These are phyloP conservation scores for Sporothrix mexicana DNA, from an alignment of 2,329 filamentous ascomycete species.

Conservation along the genomic window DNA sequence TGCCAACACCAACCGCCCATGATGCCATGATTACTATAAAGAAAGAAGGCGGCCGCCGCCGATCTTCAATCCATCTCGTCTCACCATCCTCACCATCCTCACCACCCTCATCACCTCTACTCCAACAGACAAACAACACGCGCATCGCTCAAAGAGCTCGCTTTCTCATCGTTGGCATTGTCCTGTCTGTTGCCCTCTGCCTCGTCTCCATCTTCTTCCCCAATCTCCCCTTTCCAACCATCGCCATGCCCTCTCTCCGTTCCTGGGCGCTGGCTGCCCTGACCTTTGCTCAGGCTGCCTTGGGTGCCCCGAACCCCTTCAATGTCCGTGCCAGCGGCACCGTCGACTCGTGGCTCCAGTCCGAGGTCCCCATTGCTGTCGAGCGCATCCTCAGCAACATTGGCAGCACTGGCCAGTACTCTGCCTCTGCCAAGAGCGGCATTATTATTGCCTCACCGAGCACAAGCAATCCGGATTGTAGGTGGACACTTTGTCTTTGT, in stretches of 20 bases:
- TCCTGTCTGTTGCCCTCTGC: not conserved
- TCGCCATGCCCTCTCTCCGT: constrained; percentile 29
- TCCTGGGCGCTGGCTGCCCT: constrained; percentile 31
- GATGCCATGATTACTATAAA: constrained; percentile 27
- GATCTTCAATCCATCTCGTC: not conserved
- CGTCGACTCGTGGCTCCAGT: constrained; percentile 59
- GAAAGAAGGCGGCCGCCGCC: not conserved
- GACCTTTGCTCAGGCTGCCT: constrained; percentile 24
- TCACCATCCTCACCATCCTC: constrained; percentile 12
- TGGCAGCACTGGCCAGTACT: constrained; percentile 59
- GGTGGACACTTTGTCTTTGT: constrained; percentile 40
- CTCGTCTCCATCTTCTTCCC: not conserved
- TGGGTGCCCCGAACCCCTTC: constrained; percentile 25
- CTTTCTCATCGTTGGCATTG: not conserved
- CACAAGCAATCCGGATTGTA: constrained; percentile 61
- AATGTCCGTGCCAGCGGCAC: not conserved
- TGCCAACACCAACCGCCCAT: not conserved
- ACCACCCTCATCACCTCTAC: not conserved
- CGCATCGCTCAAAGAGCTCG: not conserved
- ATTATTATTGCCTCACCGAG: constrained; percentile 64
- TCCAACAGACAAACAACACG: not conserved
- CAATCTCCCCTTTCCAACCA: not conserved
- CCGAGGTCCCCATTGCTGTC: constrained; percentile 59
- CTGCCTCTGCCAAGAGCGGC: constrained; percentile 55
- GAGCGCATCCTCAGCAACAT: constrained; percentile 64